Evolutionary conservation across 1,284 basidiomycete species (phyloP).

Genomic region (Nidula niveotomentosa): DNA sequence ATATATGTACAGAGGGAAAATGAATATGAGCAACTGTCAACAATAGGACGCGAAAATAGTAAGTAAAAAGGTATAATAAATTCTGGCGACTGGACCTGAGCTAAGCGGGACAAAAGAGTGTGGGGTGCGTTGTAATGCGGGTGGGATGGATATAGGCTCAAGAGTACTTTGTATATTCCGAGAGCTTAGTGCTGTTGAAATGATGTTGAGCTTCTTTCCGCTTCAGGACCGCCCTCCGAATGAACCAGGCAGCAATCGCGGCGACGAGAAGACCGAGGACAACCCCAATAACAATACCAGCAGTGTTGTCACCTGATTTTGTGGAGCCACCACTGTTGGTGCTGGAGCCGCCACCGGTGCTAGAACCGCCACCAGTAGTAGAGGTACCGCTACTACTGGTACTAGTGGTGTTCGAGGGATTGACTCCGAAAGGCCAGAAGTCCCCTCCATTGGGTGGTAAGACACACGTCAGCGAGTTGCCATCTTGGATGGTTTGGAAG

Average conservation of each 20-base stretch:
- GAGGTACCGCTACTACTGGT: neutral
- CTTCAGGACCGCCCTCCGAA: slow-evolving; percentile 46
- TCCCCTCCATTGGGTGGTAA: slow-evolving; percentile 65
- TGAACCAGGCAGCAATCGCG: slow-evolving; percentile 40
- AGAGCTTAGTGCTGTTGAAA: slow-evolving; percentile 19
- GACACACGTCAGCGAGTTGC: slow-evolving; percentile 63
- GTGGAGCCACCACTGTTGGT: slow-evolving; percentile 3
- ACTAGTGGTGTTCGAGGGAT: slow-evolving; percentile 33
- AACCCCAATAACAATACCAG: slow-evolving; percentile 55
- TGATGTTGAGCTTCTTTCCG: slow-evolving; percentile 23
- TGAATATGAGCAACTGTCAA: no score
- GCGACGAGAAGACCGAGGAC: slow-evolving; percentile 45
- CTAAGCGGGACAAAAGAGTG: no score
- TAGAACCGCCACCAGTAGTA: slow-evolving; percentile 13
- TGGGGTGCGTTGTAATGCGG: neutral
- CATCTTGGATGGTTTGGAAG: slow-evolving; percentile 52
- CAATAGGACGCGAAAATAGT: no score
- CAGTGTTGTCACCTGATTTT: slow-evolving; percentile 23
- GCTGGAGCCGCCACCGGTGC: slow-evolving; percentile 9
- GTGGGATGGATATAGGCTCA: neutral
- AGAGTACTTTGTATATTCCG: slow-evolving; percentile 13
- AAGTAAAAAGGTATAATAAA: no score
- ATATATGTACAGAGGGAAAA: no score
- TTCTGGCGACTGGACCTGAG: no score
- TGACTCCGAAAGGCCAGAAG: slow-evolving; percentile 70